Percentiles rank a stretch among this genome's conserved stretches.
Conservation (phyloP, 169 alveolate genomes). For the Theileria luwenshuni region DNA sequence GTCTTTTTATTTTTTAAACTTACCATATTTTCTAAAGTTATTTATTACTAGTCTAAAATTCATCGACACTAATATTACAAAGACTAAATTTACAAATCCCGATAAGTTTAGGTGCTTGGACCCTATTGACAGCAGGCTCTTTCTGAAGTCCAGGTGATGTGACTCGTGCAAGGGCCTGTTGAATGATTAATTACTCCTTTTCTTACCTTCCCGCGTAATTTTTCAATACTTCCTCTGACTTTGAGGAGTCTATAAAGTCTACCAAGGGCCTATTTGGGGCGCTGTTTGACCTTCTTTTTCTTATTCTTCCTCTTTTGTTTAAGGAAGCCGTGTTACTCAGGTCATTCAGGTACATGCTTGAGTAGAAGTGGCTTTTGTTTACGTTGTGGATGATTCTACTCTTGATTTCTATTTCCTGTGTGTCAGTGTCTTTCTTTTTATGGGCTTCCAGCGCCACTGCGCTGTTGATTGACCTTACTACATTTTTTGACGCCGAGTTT, state of each 20-base stretch:
- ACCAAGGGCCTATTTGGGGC: conserved; percentile 61
- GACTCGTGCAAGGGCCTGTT: conserved; percentile 80
- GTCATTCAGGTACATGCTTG: not conserved
- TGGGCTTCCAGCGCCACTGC: not conserved
- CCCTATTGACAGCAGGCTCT: conserved; percentile 75
- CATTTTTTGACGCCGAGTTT: no score
- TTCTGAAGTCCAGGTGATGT: conserved; percentile 72
- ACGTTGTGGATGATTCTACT: not conserved
- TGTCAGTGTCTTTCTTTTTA: not conserved
- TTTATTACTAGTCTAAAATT: conserved; percentile 85
- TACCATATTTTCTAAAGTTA: conserved; percentile 86
- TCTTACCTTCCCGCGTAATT: conserved; percentile 51
- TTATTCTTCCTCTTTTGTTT: conserved; percentile 2
- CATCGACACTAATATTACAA: conserved; percentile 81
- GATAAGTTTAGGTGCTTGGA: conserved; percentile 76
- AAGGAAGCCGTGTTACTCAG: not conserved
- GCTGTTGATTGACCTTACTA: not conserved
- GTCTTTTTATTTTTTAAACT: not conserved
- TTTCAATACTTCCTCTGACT: conserved; percentile 20
- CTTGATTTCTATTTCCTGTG: not conserved
- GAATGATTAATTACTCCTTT: not conserved
- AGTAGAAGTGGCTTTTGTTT: not conserved
- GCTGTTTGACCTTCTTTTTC: conserved; percentile 52
- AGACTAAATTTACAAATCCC: conserved; percentile 86
- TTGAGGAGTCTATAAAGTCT: conserved; percentile 15